Base-by-base conservation (phyloP, 257 asterid species). In the Forsythia viridissima region DNA sequence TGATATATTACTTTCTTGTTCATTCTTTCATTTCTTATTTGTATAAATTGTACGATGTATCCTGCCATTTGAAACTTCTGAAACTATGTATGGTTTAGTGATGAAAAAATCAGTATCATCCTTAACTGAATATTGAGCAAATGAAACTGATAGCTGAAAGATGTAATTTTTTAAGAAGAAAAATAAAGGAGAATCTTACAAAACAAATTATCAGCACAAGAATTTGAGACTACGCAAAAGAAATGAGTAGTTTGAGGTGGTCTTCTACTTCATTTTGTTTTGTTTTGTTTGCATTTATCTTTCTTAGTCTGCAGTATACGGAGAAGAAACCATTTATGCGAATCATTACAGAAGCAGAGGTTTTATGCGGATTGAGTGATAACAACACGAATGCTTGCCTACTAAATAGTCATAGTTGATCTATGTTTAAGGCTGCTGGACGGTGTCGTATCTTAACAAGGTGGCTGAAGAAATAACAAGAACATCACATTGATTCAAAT, bases 51-150 rank as follows among this genome's bases (percentile, higher is more conserved):
- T 78, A 51, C 44, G 59, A 78, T 44, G 67, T 39, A 34, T 52
- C 76, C 73, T 79, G 84, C 65, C 72, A 30, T 51, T 74, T 51
- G 38, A 70, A 76, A 80, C 80, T 65, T 76, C 30, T 65, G 82
- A 77, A 82, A 69, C 80, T 80, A 36, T 65, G 41, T 79, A 74
- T 51, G 52, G 74, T 20, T 61, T 73, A 85, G 65, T 71, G 81
- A 36, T 59, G 6, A 71, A 43, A 43, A 71, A 79, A 36, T 71
- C 59, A 37, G 41, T 44, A 71, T 34, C 12, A 21, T 34, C 20
- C 74, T 43, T 51, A 57, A 71, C 71, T 24, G 51, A 77, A 44
- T 71, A 41, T 41, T 3, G 39, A 67, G 73, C 39, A 8, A 76
- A 77, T 52, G 48, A 74, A 70, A 75, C 79, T 52, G 68, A 70